phyloP scores from a whole-genome alignment of 192 early-diverging fungal genomes.

The Coemansia reversa region DNA sequence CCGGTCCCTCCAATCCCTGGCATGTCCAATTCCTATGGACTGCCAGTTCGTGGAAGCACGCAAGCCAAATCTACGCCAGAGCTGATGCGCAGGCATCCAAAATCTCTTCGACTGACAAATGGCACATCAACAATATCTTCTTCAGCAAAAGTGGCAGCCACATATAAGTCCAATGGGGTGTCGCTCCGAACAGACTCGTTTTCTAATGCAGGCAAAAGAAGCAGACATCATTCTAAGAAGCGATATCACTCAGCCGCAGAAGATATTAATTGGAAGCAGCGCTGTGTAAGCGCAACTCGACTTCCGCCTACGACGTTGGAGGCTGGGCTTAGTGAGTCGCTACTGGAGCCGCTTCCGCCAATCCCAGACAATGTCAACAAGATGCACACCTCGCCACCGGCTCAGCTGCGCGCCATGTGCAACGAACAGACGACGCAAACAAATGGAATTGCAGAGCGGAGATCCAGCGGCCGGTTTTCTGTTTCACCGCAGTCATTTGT shows the following conservation, averaged over 20 bases:
- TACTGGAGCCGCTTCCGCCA: conserved; percentile 20
- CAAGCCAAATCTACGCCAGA: conserved; percentile 53
- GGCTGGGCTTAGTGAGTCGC: conserved; percentile 31
- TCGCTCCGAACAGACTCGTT: conserved; percentile 41
- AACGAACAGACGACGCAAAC: too few species aligned
- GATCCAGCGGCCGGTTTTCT: neutral
- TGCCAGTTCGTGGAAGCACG: conserved; percentile 3
- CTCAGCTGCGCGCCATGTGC: too few species aligned
- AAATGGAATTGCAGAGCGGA: too few species aligned
- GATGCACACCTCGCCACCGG: too few species aligned
- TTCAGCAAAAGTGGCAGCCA: conserved; percentile 1
- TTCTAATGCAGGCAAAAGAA: neutral
- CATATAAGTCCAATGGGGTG: conserved; percentile 12
- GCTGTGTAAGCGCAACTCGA: conserved; percentile 44
- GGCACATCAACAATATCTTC: conserved; percentile 5
- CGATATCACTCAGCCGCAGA: neutral
- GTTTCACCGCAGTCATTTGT: conserved; percentile 7
- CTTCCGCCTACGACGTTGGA: conserved; percentile 40
- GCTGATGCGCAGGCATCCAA: conserved; percentile 29
- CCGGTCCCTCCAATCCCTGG: neutral
- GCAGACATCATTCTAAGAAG: neutral
- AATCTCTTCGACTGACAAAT: conserved; percentile 12
- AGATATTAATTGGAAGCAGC: conserved; percentile 12
- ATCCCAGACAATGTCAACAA: neutral
- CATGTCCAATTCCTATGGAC: neutral